Percentiles rank a stretch among this genome's conserved stretches.
Conservation (phyloP, 1,284 basidiomycete genomes). For the Lentinula novae-zelandiae region DNA sequence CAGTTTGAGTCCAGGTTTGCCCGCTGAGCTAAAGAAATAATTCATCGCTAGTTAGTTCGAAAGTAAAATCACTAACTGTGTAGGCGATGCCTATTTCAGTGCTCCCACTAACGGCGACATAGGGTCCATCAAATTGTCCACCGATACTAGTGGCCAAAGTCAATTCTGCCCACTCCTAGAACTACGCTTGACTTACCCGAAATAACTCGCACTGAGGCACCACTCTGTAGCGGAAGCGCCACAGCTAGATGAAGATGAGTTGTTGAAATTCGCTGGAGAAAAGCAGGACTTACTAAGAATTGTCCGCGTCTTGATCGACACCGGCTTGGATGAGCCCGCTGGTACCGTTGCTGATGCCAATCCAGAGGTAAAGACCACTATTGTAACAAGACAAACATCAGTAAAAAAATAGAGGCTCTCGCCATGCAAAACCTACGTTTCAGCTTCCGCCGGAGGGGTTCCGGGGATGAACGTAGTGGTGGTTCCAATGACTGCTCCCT, state of each 20-base stretch:
- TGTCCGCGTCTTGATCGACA: slow-evolving; percentile 9
- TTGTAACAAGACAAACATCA: not conserved
- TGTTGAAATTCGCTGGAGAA: not conserved
- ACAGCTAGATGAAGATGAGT: slow-evolving; percentile 8
- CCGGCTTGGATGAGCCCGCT: slow-evolving; percentile 15
- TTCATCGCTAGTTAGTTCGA: not conserved
- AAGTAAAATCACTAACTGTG: not conserved
- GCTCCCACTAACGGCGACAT: slow-evolving; percentile 11
- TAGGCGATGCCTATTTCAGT: slow-evolving; percentile 11
- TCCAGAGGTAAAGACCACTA: slow-evolving; percentile 15
- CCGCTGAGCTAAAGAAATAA: not conserved
- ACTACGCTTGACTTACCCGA: slow-evolving; percentile 6
- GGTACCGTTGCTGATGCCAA: slow-evolving; percentile 12
- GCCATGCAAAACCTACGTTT: slow-evolving; percentile 4
- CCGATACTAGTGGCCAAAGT: slow-evolving; percentile 3
- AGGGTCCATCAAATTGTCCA: slow-evolving; percentile 7
- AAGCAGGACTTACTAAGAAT: not conserved
- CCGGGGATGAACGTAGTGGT: slow-evolving; percentile 13
- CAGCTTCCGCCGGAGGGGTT: slow-evolving; percentile 10
- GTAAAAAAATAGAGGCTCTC: not conserved
- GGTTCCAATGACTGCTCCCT: slow-evolving; percentile 10
- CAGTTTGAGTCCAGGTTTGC: slow-evolving; percentile 13
- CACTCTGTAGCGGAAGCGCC: slow-evolving; percentile 10
- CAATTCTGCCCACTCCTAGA: not conserved
- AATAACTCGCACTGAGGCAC: slow-evolving; percentile 15